phyloP scores from a whole-genome alignment of 179 eudicot genomes.

The Gypsophila paniculata region DNA sequence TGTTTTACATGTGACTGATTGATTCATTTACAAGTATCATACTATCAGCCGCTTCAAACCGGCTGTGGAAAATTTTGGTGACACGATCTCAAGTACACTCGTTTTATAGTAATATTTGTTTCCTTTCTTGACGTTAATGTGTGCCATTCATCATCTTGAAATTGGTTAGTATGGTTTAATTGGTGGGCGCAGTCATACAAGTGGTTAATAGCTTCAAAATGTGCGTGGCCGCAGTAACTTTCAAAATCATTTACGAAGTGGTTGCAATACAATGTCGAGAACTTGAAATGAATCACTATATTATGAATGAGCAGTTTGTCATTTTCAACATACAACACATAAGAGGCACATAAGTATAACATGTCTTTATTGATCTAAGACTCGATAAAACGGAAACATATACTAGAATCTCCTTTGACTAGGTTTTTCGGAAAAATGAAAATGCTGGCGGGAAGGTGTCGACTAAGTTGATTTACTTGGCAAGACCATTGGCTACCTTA shows the following conservation, averaged over 20 bases:
- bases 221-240: no score
- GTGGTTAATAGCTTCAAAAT: no score
- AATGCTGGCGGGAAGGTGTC: background rate
- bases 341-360: background rate
- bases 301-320: no score
- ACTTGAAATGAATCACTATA: no score
- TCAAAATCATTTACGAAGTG: background rate
- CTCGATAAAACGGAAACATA: background rate
- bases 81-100: background rate
- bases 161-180: no score
- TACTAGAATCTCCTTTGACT: background rate
- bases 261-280: background rate
- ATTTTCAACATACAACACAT: background rate
- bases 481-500: conserved; percentile 28
- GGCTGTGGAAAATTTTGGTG: conserved; percentile 20
- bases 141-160: no score
- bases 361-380: conserved; percentile 20
- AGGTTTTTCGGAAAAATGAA: background rate
- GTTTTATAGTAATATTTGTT: background rate
- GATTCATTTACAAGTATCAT: background rate
- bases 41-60: background rate
- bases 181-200: no score
- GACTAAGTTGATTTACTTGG: conserved; percentile 27
- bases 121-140: no score
- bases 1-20: background rate